Evolutionary conservation across 2,329 filamentous ascomycete species (phyloP).

Genomic region (Cladophialophora psammophila): DNA sequence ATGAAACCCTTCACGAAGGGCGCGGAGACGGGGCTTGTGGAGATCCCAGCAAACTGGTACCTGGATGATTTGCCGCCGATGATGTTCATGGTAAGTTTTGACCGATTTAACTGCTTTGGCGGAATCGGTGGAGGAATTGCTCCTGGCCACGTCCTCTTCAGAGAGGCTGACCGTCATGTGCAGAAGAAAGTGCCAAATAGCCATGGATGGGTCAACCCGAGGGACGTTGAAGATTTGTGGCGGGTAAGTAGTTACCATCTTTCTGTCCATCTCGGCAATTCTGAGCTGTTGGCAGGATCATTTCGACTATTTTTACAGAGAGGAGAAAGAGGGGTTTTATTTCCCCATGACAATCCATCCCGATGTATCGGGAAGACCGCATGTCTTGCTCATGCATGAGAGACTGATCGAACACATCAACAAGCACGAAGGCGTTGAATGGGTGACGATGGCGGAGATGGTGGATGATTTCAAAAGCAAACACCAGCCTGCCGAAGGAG

Average conservation of each 20-base stretch:
- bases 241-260: conserved; percentile 40
- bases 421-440: conserved; percentile 59
- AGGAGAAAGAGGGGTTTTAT: conserved; percentile 64
- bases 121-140: neutral
- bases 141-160: neutral
- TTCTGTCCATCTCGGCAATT: neutral
- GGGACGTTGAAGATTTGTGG: conserved; percentile 63
- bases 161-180: neutral
- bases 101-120: neutral
- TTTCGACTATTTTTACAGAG: conserved; percentile 74
- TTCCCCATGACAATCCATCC: conserved; percentile 81
- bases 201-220: conserved; percentile 65
- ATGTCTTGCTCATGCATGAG: conserved; percentile 77
- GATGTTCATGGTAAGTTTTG: conserved; percentile 50
- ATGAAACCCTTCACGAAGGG: conserved; percentile 59
- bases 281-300: conserved; percentile 50
- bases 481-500: conserved; percentile 64
- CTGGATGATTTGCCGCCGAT: conserved; percentile 54
- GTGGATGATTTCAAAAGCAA: conserved; percentile 74
- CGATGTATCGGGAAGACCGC: conserved; percentile 74
- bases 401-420: conserved; percentile 75
- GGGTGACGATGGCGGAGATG: conserved; percentile 69
- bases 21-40: conserved; percentile 50
- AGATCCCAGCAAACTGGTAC: conserved; percentile 56
- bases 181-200: conserved; percentile 56